phyloP scores from a whole-genome alignment of 2,329 filamentous ascomycete species.

The Cladosporium sp. region DNA sequence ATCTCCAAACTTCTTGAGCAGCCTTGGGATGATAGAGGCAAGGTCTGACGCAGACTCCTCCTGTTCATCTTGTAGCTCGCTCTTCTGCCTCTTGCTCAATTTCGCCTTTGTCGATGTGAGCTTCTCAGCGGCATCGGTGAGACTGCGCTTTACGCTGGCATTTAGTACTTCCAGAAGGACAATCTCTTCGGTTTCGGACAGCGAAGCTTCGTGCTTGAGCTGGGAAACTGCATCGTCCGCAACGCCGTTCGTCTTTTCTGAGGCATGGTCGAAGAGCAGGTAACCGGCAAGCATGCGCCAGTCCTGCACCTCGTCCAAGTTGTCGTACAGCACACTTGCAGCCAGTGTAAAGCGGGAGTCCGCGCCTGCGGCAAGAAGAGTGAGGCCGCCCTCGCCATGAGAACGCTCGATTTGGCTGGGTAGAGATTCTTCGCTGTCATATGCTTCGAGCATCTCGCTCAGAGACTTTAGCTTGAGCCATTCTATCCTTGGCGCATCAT shows the following conservation, averaged over 20 bases:
- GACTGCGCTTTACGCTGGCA: slow-evolving; percentile 73
- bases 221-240: slow-evolving; percentile 63
- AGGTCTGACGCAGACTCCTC: slow-evolving; percentile 79
- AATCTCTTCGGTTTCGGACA: slow-evolving; percentile 74
- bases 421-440: slow-evolving; percentile 63
- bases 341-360: slow-evolving; percentile 86
- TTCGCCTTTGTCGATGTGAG: slow-evolving; percentile 57
- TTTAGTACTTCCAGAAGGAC: slow-evolving; percentile 86
- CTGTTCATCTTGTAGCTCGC: slow-evolving; percentile 67
- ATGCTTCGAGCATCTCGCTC: slow-evolving; percentile 77
- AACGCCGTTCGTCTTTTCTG: slow-evolving; percentile 52
- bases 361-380: slow-evolving; percentile 64
- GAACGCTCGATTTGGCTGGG: slow-evolving; percentile 51
- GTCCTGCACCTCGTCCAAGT: slow-evolving; percentile 75
- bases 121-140: slow-evolving; percentile 67
- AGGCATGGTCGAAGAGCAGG: slow-evolving; percentile 86
- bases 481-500: slow-evolving; percentile 63
- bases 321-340: slow-evolving; percentile 81
- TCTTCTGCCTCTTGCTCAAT: slow-evolving; percentile 60
- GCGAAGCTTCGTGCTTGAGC: slow-evolving; percentile 72
- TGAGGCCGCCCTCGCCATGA: slow-evolving; percentile 38
- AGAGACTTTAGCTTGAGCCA: slow-evolving; percentile 95
- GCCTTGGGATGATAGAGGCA: slow-evolving; percentile 75
- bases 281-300: slow-evolving; percentile 92
- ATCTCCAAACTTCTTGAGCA: slow-evolving; percentile 93